Evolutionary conservation across 2,329 filamentous ascomycete genomes (phyloP).

Genomic region (Stemphylium lycopersici): DNA sequence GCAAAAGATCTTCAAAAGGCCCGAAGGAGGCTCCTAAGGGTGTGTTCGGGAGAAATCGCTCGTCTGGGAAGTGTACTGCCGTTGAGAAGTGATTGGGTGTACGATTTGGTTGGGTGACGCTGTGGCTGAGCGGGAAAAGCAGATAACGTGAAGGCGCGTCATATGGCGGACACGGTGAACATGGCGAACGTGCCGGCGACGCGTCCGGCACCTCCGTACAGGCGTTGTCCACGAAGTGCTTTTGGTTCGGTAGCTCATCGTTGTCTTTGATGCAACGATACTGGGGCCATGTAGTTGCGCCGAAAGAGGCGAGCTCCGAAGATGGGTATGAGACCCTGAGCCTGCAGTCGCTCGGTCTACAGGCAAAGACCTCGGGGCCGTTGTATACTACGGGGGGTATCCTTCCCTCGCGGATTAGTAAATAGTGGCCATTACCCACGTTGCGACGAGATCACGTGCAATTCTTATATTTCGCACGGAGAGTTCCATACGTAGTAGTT

Average conservation of each 20-base stretch:
- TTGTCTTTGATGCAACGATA: neutral
- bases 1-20: slow-evolving; percentile 7
- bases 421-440: too few relatives aligned
- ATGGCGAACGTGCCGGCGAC: neutral
- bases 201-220: neutral
- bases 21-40: neutral
- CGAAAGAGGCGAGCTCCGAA: neutral
- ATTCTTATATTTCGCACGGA: too few relatives aligned
- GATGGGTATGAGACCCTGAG: neutral
- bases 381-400: too few relatives aligned
- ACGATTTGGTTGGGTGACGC: slow-evolving; percentile 4
- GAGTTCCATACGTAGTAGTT: too few relatives aligned
- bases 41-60: neutral
- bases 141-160: slow-evolving; percentile 8
- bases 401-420: too few relatives aligned
- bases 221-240: neutral
- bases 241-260: neutral
- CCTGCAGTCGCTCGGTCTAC: neutral
- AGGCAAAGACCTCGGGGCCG: too few relatives aligned
- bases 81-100: neutral
- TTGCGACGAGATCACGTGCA: too few relatives aligned
- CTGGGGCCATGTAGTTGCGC: neutral
- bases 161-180: too few relatives aligned
- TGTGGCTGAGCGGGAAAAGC: slow-evolving; percentile 4
- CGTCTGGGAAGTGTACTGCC: neutral